Evolutionary conservation across 805 yeast genomes (phyloP), one percentile per base, ranked within the genome.

Genomic region (Saturnispora quitensis): DNA sequence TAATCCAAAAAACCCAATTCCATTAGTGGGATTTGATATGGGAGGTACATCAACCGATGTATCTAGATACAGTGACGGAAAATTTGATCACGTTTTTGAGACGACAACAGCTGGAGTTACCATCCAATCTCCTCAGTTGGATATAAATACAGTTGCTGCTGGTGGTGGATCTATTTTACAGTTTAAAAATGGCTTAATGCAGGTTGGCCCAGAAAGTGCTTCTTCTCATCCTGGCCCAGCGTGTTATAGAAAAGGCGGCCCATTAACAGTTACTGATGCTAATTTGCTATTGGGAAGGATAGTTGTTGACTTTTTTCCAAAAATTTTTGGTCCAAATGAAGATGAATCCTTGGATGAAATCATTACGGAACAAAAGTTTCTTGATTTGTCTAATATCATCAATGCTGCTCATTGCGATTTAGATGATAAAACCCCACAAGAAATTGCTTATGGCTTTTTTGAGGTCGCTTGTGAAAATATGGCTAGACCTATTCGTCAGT

Each of bases 31-130:
- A 0, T 85, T 87, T 58, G 96, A 87, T 66, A 86, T 87, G 90
- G 96, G 96, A 47, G 96, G 96, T 47, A 87, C 96, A 1, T 84
- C 91, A 1, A 87, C 95, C 1, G 95, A 88, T 68, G 90, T 86
- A 4, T 81, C 89, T 5, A 73, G 95, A 55, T 87, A 71, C 61
- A 82, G 81, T 45, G 65, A 63, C 25, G 91, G 91, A 2, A 73
- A 76, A 44, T 75, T 80, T 33, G 90, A 85, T 54, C 91, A 85
- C 63, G 86, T 86, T 15, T 86, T 87, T 63, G 95, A 88, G 64
- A 84, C 90, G 3, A 77, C 84, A 2, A 85, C 89, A 12, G 95
- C 95, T 2, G 91, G 91, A 22, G 81, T 87, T 45, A 82, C 86
- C 2, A 83, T 87, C 49, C 93, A 85, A 58, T 81, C 93, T 12